phyloP scores from a whole-genome alignment of 306 rosid species.

The Abrus pulchellus region DNA sequence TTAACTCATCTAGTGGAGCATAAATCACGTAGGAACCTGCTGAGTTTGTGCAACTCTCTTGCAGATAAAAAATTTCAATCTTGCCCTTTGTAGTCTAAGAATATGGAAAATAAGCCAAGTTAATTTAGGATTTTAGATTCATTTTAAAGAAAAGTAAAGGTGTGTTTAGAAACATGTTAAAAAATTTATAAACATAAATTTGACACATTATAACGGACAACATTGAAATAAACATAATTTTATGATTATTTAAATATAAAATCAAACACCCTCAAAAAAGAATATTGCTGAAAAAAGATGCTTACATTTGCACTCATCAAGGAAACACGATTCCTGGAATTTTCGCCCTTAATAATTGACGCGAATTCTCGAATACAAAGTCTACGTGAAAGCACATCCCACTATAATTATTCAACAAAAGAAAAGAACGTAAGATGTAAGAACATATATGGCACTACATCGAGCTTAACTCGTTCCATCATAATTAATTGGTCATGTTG shows the following conservation, averaged over 20 bases:
- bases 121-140: neutral
- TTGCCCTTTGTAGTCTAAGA: conserved; percentile 50
- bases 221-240: too few species aligned
- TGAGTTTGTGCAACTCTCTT: conserved; percentile 62
- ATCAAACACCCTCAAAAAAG: too few species aligned
- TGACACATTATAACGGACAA: too few species aligned
- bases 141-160: neutral
- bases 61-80: conserved; percentile 53
- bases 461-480: too few species aligned
- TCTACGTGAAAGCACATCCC: conserved; percentile 62
- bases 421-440: neutral
- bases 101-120: neutral
- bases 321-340: conserved; percentile 60
- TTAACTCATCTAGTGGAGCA: conserved; percentile 56
- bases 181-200: too few species aligned
- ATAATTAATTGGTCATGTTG: neutral
- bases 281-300: neutral
- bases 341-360: conserved; percentile 45
- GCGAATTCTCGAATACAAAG: conserved; percentile 44
- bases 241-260: too few species aligned
- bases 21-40: conserved; percentile 59
- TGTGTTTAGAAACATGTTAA: too few species aligned
- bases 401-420: conserved; percentile 47
- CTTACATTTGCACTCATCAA: conserved; percentile 58
- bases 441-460: neutral